Percentiles rank a stretch among this genome's conserved stretches.
Evolutionary conservation across 352 stramenopile genomes (phyloP).

Genomic region (Globisporangium cylindrosporum): DNA sequence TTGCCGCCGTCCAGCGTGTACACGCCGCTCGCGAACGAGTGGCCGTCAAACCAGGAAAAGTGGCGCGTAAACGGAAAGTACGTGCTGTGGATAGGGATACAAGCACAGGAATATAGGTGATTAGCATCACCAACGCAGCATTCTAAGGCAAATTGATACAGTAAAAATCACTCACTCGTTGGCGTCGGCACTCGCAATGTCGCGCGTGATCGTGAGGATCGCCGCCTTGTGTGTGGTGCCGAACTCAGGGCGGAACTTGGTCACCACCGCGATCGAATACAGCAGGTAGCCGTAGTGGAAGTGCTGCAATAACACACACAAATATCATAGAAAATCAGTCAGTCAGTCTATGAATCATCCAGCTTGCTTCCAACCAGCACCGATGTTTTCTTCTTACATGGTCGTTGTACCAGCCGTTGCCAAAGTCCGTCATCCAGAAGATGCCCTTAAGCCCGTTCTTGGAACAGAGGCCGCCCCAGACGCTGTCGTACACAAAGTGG

Average conservation of each 20-base stretch:
- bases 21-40: slow-evolving; percentile 95
- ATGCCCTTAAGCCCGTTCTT: slow-evolving; percentile 88
- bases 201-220: slow-evolving; percentile 72
- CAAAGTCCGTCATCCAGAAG: slow-evolving; percentile 91
- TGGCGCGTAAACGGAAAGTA: slow-evolving; percentile 92
- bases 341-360: neutral
- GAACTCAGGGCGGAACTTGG: slow-evolving; percentile 75
- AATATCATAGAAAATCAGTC: neutral
- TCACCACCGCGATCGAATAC: slow-evolving; percentile 81
- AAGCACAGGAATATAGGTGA: slow-evolving; percentile 4
- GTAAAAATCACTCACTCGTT: slow-evolving; percentile 49
- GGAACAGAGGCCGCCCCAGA: slow-evolving; percentile 91
- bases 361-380: neutral
- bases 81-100: slow-evolving; percentile 25
- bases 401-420: slow-evolving; percentile 91
- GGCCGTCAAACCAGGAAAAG: slow-evolving; percentile 97
- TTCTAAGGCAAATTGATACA: slow-evolving; percentile 6
- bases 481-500: slow-evolving; percentile 91
- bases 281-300: slow-evolving; percentile 97
- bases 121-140: neutral
- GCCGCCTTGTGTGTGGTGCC: slow-evolving; percentile 63
- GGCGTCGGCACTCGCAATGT: slow-evolving; percentile 65
- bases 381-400: slow-evolving; percentile 56
- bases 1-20: slow-evolving; percentile 95
- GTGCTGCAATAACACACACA: slow-evolving; percentile 58